A percentile compares a stretch with the other conserved stretches of the same genome.
These are phyloP conservation scores for Bathelium albidoporum DNA, from an alignment of 495 filamentous ascomycete species.

Conservation along the genomic window DNA sequence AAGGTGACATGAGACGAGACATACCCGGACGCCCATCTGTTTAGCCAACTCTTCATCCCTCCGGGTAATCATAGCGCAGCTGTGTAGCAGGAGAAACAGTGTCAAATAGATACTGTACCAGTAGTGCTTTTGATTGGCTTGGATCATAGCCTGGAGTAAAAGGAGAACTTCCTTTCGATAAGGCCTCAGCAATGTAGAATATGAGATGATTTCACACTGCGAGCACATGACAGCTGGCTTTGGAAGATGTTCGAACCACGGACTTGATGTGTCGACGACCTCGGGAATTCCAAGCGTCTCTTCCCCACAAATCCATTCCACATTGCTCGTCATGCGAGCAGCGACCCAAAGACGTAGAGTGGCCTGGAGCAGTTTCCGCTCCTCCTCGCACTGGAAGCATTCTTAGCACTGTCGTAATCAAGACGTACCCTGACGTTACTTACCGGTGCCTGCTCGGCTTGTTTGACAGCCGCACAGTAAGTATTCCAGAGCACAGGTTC, in stretches of 20 bases:
- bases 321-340: background rate
- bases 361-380: background rate
- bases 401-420: background rate
- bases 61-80: background rate
- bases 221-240: background rate
- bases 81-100: background rate
- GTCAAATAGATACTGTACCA: slow-evolving; percentile 1
- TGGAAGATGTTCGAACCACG: background rate
- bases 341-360: background rate
- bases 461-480: background rate
- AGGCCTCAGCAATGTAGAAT: background rate
- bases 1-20: background rate
- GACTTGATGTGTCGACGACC: background rate
- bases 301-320: background rate
- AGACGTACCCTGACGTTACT: background rate
- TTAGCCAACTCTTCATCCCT: background rate
- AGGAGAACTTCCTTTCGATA: background rate
- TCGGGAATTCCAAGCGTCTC: background rate
- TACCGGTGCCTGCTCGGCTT: background rate
- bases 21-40: background rate
- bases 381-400: background rate
- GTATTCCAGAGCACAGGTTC: background rate
- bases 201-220: slow-evolving; percentile 1
- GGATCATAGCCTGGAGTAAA: background rate
- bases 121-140: background rate